phyloP scores from a whole-genome alignment of 371 early-diverging fungal species.

The Actinomortierella ambigua region DNA sequence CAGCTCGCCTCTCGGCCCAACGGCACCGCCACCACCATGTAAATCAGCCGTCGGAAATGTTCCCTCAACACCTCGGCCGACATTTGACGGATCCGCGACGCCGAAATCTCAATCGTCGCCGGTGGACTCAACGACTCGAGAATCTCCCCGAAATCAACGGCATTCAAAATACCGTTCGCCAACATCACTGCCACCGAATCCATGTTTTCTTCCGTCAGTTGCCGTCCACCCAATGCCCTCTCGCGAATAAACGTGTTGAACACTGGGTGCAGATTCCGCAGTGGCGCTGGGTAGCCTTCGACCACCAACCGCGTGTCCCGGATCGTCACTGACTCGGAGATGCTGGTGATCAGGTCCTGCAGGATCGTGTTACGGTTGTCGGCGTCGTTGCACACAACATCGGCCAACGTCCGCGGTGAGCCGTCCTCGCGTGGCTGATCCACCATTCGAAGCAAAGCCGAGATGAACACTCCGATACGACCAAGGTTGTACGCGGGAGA shows the following conservation, averaged over 20 bases:
- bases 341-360: slow-evolving; percentile 33
- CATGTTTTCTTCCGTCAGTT: slow-evolving; percentile 37
- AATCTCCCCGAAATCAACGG: slow-evolving; percentile 36
- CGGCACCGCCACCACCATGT: slow-evolving; percentile 39
- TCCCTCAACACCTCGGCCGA: slow-evolving; percentile 39
- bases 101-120: slow-evolving; percentile 29
- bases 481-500: slow-evolving; percentile 45
- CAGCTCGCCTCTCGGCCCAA: slow-evolving; percentile 38
- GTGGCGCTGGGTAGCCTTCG: slow-evolving; percentile 37
- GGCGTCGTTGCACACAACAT: slow-evolving; percentile 44
- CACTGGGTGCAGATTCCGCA: slow-evolving; percentile 37
- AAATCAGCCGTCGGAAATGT: slow-evolving; percentile 42
- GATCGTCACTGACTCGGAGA: slow-evolving; percentile 37
- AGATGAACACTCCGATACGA: slow-evolving; percentile 45
- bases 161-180: slow-evolving; percentile 37
- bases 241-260: slow-evolving; percentile 43
- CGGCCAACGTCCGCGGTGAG: slow-evolving; percentile 37
- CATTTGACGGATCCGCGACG: slow-evolving; percentile 34
- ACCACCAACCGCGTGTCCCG: slow-evolving; percentile 38
- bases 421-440: slow-evolving; percentile 48
- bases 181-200: slow-evolving; percentile 42
- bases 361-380: slow-evolving; percentile 21
- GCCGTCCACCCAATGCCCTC: slow-evolving; percentile 29
- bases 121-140: slow-evolving; percentile 35
- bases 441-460: slow-evolving; percentile 42